Conservation (phyloP, 129 eudicot genomes). For the Tanacetum coccineum region DNA sequence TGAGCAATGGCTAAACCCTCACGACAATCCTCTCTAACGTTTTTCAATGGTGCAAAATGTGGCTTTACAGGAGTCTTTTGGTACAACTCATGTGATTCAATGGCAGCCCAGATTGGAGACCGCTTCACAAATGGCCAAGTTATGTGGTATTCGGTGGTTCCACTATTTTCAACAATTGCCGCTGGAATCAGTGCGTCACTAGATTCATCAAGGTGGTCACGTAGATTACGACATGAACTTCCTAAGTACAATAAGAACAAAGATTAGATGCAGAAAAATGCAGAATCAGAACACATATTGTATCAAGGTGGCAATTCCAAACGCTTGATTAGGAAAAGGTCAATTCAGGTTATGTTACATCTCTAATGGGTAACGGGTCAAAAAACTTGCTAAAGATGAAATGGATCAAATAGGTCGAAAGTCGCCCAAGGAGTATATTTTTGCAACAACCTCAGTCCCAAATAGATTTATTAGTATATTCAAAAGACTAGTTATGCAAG, state of each 20-base stretch:
- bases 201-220: background rate
- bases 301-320: too few relatives aligned
- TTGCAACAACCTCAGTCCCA: background rate
- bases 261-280: background rate
- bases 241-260: conserved; percentile 2
- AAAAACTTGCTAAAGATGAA: background rate
- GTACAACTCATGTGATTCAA: conserved; percentile 29
- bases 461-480: too few relatives aligned
- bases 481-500: too few relatives aligned
- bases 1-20: conserved; percentile 43
- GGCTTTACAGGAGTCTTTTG: conserved; percentile 32
- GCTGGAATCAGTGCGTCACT: conserved; percentile 2
- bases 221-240: conserved; percentile 2
- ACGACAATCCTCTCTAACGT: conserved; percentile 23
- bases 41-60: conserved; percentile 31
- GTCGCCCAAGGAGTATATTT: background rate
- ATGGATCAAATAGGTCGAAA: background rate
- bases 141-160: conserved; percentile 12
- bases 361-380: background rate
- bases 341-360: background rate
- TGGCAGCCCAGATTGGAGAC: conserved; percentile 39
- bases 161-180: background rate
- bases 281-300: background rate
- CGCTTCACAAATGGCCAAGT: conserved; percentile 34
- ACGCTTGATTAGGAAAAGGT: too few relatives aligned